Evolutionary conservation across 371 early-diverging fungal species (phyloP), one percentile per base, ranked within the genome.

Genomic region (Entomophthora muscae): DNA sequence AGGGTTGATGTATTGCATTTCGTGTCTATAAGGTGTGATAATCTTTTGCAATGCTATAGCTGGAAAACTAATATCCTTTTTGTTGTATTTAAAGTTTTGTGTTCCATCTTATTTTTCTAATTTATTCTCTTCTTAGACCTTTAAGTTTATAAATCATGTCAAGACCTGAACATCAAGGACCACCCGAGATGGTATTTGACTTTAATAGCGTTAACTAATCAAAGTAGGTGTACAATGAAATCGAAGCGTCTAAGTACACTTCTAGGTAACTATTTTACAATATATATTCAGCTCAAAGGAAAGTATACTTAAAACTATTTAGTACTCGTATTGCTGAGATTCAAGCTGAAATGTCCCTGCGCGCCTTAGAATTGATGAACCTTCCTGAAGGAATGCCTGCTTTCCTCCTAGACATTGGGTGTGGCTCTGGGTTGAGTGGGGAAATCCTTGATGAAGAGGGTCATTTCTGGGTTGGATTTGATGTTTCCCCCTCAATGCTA

Each of bases 401-500:
- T 55, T 86, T 79, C 51, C 70, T 99, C 56, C 78, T 98, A n/a
- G 98, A 98, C 71, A 88, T 98, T 65, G 96, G 98, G n/a, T 95
- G 96, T 72, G 98, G 96, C 53, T 91, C 90, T 2, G 98, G 98
- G 13, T 80, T 95, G 65, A 89, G 90, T 73, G 97, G 98, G 12
- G 93, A 96, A 71, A 89, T 93, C 31, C 72, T 99, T 53, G 87
- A 89, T 59, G 99, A 96, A 65, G 85, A 88, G 64, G 94, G 91
- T 5, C 93, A 95, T 69, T 64, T 82, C 32, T 98, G 98, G 98
- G 90, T 95, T 27, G 99, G 99, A 12, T 75, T 95, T 75, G 99
- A 99, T 73, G 94, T 99, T 68, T 84, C 91, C 7, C 82, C 84
- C 1, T 72, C 89, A 31, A 99, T 99, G 99, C 74, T 99, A 66